Evolutionary conservation across 306 rosid species (phyloP).

Genomic region (Vigna angularis): DNA sequence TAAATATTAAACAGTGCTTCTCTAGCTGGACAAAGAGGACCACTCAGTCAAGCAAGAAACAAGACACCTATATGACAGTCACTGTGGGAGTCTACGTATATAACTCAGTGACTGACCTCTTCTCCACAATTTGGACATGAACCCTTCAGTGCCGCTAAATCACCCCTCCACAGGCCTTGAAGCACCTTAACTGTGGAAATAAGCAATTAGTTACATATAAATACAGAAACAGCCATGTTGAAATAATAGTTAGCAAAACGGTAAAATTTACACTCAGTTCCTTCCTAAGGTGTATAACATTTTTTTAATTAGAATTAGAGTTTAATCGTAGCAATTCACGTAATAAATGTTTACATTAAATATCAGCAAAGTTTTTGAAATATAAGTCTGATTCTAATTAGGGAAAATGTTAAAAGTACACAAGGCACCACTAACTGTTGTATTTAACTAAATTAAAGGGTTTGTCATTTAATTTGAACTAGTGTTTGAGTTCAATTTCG

Average conservation of each 20-base stretch:
- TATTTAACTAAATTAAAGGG: slow-evolving; percentile 12
- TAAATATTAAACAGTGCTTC: slow-evolving; percentile 3
- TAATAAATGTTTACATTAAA: no score
- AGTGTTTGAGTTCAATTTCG: background rate
- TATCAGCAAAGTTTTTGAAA: no score
- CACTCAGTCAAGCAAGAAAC: background rate
- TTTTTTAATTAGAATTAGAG: background rate
- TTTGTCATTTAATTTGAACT: background rate
- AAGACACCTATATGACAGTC: background rate
- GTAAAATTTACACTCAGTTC: background rate
- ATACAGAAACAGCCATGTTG: no score
- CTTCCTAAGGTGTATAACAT: background rate
- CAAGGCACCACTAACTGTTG: background rate
- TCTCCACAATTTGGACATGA: slow-evolving; percentile 94
- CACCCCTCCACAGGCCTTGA: slow-evolving; percentile 82
- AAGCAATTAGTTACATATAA: background rate
- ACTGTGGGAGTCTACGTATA: background rate
- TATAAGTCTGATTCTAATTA: background rate
- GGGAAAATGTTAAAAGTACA: background rate
- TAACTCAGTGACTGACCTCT: slow-evolving; percentile 65
- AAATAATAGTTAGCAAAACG: background rate
- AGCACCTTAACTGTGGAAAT: slow-evolving; percentile 74
- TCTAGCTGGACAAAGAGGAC: background rate
- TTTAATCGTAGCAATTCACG: background rate
- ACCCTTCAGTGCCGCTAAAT: slow-evolving; percentile 82